Percentiles rank a stretch among this genome's conserved stretches.
phyloP scores from a whole-genome alignment of 768 basidiomycete species.

The Mycena vulgaris region DNA sequence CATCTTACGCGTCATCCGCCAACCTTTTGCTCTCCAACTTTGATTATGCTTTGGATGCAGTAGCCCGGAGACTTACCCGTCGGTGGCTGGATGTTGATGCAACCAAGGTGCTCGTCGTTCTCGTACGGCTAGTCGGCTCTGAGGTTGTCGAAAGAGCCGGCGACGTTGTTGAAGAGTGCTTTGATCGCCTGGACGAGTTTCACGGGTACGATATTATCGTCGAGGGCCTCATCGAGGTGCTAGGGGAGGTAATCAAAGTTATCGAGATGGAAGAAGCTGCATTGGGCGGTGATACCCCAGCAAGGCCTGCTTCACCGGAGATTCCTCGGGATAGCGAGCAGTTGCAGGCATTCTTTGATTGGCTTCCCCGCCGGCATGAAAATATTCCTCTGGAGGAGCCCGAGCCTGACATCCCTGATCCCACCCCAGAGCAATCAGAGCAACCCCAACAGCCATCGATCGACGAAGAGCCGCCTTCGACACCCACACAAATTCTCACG shows the following conservation, averaged over 20 bases:
- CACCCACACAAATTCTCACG: slow-evolving; percentile 81
- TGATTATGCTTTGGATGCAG: slow-evolving; percentile 94
- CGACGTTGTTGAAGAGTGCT: slow-evolving; percentile 97
- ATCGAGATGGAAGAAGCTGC: slow-evolving; percentile 71
- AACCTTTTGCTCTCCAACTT: slow-evolving; percentile 95
- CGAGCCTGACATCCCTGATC: slow-evolving; percentile 43
- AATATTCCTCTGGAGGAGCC: slow-evolving; percentile 46
- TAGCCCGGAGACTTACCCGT: slow-evolving; percentile 86
- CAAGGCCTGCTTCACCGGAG: slow-evolving; percentile 36
- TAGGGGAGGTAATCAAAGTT: slow-evolving; percentile 87
- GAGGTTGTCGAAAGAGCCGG: slow-evolving; percentile 91
- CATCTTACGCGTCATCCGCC: slow-evolving; percentile 90
- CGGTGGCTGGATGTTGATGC: slow-evolving; percentile 91
- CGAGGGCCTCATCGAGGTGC: slow-evolving; percentile 89
- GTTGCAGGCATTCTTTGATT: slow-evolving; percentile 72
- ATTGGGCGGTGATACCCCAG: slow-evolving; percentile 35
- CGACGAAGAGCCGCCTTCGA: slow-evolving; percentile 68
- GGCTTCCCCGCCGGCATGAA: slow-evolving; percentile 71
- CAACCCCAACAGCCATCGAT: slow-evolving; percentile 50
- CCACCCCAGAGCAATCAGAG: slow-evolving; percentile 23
- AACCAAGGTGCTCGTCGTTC: slow-evolving; percentile 87
- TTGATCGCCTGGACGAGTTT: slow-evolving; percentile 95
- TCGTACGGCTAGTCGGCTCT: slow-evolving; percentile 89
- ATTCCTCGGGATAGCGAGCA: slow-evolving; percentile 47
- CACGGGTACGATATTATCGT: slow-evolving; percentile 93